A percentile compares a stretch with the other conserved stretches of the same genome.
These are phyloP conservation scores for Sporisorium exsertum DNA, from an alignment of 1,284 basidiomycete genomes.

Conservation along the genomic window DNA sequence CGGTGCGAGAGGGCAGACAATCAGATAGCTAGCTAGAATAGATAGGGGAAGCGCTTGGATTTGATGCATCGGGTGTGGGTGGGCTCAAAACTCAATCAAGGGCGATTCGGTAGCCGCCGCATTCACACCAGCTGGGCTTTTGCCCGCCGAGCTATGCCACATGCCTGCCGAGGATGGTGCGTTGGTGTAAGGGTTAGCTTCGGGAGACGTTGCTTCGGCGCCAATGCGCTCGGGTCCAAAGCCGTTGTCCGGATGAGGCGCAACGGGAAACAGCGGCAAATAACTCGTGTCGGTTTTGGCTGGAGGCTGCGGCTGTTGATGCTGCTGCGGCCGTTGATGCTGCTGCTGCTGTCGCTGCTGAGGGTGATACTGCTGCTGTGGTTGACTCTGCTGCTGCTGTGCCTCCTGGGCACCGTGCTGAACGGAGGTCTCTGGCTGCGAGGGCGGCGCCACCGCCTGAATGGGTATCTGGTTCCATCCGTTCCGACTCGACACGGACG, in stretches of 20 bases:
- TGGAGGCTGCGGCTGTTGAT: constrained; percentile 7
- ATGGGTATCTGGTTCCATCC: constrained; percentile 35
- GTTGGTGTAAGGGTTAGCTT: constrained; percentile 37
- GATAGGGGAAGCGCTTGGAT: neutral
- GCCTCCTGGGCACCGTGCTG: neutral
- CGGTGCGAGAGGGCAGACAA: too few species aligned
- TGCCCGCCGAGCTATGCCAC: constrained; percentile 47
- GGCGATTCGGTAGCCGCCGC: constrained; percentile 33
- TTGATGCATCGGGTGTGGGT: neutral
- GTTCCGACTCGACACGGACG: constrained; percentile 29
- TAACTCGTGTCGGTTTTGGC: constrained; percentile 33
- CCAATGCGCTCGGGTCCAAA: constrained; percentile 19
- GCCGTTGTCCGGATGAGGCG: constrained; percentile 50
- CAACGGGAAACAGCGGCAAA: constrained; percentile 47
- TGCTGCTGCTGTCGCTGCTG: constrained; percentile 5
- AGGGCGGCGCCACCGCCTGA: constrained; percentile 19
- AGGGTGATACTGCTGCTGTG: neutral
- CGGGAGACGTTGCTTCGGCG: constrained; percentile 30
- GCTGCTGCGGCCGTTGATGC: too few species aligned
- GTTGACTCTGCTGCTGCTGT: constrained; percentile 7
- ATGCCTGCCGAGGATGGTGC: constrained; percentile 51
- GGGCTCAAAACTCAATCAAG: constrained; percentile 49
- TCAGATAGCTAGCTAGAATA: neutral
- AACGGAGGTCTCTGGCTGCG: constrained; percentile 10
- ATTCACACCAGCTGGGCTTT: constrained; percentile 14